Percentiles rank a stretch among this genome's conserved stretches.
Evolutionary conservation across 2,329 filamentous ascomycete genomes (phyloP).

Genomic region (Ophiostoma montium): DNA sequence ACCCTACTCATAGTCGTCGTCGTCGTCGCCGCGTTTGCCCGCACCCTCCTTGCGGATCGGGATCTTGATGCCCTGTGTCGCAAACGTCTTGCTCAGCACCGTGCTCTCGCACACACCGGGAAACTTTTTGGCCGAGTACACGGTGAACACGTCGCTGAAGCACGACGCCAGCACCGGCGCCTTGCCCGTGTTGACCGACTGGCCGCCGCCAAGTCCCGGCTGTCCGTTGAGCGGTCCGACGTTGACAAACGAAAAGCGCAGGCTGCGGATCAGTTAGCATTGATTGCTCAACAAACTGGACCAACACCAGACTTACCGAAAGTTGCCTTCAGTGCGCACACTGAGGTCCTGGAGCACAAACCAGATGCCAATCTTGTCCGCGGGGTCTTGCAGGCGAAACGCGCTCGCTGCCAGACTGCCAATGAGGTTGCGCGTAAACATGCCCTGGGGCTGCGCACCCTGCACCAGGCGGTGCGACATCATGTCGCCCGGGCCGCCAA

Average conservation of each 20-base stretch:
- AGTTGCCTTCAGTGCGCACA: constrained; percentile 81
- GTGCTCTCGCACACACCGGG: constrained; percentile 95
- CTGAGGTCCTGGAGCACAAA: constrained; percentile 93
- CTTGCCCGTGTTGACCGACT: constrained; percentile 55
- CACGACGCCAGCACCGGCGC: constrained; percentile 72
- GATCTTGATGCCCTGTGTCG: constrained; percentile 88
- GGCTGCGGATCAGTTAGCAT: constrained; percentile 22
- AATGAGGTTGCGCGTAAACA: constrained; percentile 92
- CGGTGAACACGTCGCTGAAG: constrained; percentile 82
- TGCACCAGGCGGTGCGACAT: constrained; percentile 22
- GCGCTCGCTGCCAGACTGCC: constrained; percentile 83
- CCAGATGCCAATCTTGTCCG: constrained; percentile 81
- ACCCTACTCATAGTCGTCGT: constrained; percentile 14
- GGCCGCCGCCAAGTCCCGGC: constrained; percentile 20
- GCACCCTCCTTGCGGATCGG: constrained; percentile 78
- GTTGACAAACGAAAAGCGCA: constrained; percentile 68
- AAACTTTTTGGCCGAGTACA: constrained; percentile 96
- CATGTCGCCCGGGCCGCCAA: constrained; percentile 19
- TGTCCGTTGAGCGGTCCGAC: constrained; percentile 43
- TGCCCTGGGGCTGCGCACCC: constrained; percentile 50
- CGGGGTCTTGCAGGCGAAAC: constrained; percentile 63
- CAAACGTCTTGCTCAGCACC: constrained; percentile 79
- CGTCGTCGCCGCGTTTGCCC: constrained; percentile 38
- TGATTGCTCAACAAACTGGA: constrained; percentile 4
- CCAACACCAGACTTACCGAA: constrained; percentile 46